phyloP scores from a whole-genome alignment of 495 filamentous ascomycete genomes.

The Annulohypoxylon nitens region DNA sequence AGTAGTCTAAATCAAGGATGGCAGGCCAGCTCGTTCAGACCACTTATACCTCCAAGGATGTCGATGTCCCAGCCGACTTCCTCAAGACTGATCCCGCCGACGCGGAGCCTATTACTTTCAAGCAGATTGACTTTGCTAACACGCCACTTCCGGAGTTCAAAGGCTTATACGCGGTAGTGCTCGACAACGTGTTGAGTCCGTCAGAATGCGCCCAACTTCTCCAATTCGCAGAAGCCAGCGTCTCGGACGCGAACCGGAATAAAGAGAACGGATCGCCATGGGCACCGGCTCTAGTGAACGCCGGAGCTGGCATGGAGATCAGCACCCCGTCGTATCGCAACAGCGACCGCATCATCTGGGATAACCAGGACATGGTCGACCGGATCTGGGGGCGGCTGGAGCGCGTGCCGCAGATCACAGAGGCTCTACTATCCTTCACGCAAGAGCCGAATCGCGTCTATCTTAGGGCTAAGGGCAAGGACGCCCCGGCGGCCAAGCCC shows the following conservation, averaged over 20 bases:
- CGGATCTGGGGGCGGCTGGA: conserved; percentile 70
- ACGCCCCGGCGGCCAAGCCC: conserved; percentile 1
- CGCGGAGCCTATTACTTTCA: conserved; percentile 50
- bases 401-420: conserved; percentile 47
- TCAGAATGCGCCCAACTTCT: conserved; percentile 72
- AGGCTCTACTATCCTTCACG: conserved; percentile 43
- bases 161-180: conserved; percentile 68
- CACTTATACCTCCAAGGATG: conserved; percentile 51
- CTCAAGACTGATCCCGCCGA: conserved; percentile 50
- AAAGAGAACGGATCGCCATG: conserved; percentile 56
- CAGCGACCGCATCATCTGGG: conserved; percentile 81
- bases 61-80: conserved; percentile 54
- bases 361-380: conserved; percentile 70
- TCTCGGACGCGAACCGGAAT: conserved; percentile 38
- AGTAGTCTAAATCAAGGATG: conserved; percentile 6
- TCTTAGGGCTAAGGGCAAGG: conserved; percentile 9
- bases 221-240: conserved; percentile 67
- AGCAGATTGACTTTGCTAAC: conserved; percentile 65
- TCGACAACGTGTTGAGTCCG: conserved; percentile 73
- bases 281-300: conserved; percentile 77
- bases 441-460: conserved; percentile 14
- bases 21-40: conserved; percentile 4
- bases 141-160: conserved; percentile 67
- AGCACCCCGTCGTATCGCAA: conserved; percentile 70
- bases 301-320: conserved; percentile 71